Conservation (phyloP, 1,284 basidiomycete genomes). For the Rhodofomes roseus region DNA sequence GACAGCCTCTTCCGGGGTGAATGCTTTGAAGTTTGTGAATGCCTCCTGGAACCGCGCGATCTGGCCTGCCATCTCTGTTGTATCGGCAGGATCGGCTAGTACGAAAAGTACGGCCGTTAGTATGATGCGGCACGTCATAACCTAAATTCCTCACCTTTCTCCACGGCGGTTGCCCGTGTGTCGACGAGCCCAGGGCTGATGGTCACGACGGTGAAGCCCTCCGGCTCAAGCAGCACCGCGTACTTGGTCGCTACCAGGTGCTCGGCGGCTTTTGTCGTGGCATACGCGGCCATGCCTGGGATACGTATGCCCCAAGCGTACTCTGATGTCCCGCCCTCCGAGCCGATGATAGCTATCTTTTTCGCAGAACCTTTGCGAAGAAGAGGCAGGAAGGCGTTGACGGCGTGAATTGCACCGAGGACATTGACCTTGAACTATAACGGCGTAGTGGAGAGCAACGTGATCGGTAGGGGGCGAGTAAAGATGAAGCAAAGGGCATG, state of each 20-base stretch:
- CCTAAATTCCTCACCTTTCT: too few relatives aligned
- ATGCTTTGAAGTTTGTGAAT: too few relatives aligned
- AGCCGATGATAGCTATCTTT: constrained; percentile 34
- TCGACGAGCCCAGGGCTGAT: constrained; percentile 36
- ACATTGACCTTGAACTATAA: constrained; percentile 33
- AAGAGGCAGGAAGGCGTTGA: constrained; percentile 35
- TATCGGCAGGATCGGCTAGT: too few relatives aligned
- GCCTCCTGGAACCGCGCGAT: too few relatives aligned
- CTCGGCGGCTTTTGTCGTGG: constrained; percentile 33
- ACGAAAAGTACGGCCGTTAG: too few relatives aligned
- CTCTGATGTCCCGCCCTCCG: constrained; percentile 28
- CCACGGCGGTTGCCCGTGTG: background rate
- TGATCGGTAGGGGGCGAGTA: too few relatives aligned
- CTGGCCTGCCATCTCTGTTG: too few relatives aligned
- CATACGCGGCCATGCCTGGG: background rate
- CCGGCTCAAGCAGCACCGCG: constrained; percentile 28
- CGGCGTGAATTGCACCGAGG: constrained; percentile 34
- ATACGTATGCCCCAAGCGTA: constrained; percentile 9
- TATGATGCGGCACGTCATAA: too few relatives aligned
- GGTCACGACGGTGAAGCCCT: constrained; percentile 35
- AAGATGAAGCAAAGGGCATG: too few relatives aligned
- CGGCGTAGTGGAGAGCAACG: background rate
- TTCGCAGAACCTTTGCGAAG: constrained; percentile 31
- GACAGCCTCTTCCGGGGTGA: too few relatives aligned
- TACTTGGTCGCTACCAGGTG: constrained; percentile 39